Base-by-base conservation (phyloP, 768 basidiomycete genomes). In the Lanmaoa pseudosensibilis region DNA sequence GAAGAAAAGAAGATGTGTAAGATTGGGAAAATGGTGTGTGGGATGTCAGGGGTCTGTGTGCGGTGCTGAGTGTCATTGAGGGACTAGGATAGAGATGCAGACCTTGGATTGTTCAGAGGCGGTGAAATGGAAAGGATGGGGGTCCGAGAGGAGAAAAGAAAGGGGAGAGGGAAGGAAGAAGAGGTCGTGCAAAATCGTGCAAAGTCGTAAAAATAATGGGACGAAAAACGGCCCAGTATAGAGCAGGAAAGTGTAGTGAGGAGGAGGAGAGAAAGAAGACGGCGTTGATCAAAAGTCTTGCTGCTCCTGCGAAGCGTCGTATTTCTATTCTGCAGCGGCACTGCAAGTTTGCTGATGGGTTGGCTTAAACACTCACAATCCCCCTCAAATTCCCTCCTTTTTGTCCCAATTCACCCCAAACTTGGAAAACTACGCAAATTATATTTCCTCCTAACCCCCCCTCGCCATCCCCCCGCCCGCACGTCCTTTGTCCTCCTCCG, bases 151-250 rank as follows among this genome's bases (percentile, higher is more conserved):
- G 63, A 60, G 69, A 73, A 68, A 73, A 75, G 70, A 74, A 75
- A 74, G 74, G 73, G 78, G 73, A 59, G 46, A 53, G 60, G 50
- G 58, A 60, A 52, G 66, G 74, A 73, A 71, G 74, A 69, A 74
- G 77, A 76, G 72, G 86, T 87, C 86, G 86, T 87, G 77, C 77
- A 79, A 76, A 76, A 75, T 85, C 83, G 83, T 84, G 76, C 69
- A 77, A 74, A 77, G 81, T 84, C 83, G 83, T 84, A 80, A 84
- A 80, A 75, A 70, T 70, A 75, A 72, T 70, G 70, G 70, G 61
- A 63, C 58, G 60, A 55, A 47, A 36, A 59, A 67, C 57, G 62
- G 65, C 64, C 71, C 55, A 57, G 58, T 56, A 55, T 21, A 53
- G 61, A 68, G 65, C 65, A 57, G 59, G 67, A 62, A 65, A 58